Evolutionary conservation across 768 basidiomycete species (phyloP).

Genomic region (Podaxis pistillaris): DNA sequence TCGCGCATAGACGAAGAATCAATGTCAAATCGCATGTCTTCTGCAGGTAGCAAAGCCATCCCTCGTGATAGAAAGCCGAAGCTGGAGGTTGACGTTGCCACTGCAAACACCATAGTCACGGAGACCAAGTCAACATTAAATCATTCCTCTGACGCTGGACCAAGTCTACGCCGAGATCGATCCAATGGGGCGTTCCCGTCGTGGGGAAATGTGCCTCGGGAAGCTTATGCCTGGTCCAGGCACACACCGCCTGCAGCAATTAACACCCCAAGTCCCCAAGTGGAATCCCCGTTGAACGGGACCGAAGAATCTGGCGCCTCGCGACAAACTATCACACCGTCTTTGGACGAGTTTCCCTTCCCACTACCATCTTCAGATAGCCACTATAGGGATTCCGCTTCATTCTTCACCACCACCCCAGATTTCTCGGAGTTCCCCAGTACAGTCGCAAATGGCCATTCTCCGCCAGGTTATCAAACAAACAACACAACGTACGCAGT

Average conservation of each 20-base stretch:
- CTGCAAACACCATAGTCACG: neutral
- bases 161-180: neutral
- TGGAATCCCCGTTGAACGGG: neutral
- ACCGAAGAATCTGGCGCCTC: neutral
- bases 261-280: neutral
- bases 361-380: neutral
- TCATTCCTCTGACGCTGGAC: neutral
- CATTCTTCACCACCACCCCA: neutral
- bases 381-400: neutral
- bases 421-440: neutral
- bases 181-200: neutral
- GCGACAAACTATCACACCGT: neutral
- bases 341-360: slow-evolving; percentile 1
- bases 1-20: slow-evolving; percentile 7
- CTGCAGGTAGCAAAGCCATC: neutral
- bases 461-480: neutral
- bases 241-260: neutral
- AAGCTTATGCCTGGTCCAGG: neutral
- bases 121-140: neutral
- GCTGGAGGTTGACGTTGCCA: neutral
- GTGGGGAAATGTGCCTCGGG: neutral
- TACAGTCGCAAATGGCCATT: neutral
- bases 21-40: neutral
- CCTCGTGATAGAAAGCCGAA: neutral
- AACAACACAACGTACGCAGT: neutral